phyloP scores from a whole-genome alignment of 805 yeast species.

The Zygosaccharomyces gambellarensis region DNA sequence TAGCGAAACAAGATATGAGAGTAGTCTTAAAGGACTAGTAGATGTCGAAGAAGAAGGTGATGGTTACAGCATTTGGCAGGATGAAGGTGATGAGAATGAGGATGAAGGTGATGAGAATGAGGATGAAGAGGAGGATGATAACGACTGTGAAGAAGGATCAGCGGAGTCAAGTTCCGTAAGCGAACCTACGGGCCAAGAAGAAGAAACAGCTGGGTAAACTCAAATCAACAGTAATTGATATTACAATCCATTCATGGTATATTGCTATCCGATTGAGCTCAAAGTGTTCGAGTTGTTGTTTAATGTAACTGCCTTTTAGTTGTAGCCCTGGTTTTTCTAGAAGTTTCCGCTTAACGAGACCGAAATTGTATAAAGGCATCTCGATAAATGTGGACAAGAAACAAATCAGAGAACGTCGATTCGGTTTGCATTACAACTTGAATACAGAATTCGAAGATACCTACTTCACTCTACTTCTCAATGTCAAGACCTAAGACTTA shows the following conservation, averaged over 20 bases:
- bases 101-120: constrained; percentile 13
- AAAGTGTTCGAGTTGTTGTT: neutral
- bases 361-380: constrained; percentile 1
- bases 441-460: neutral
- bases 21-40: constrained; percentile 23
- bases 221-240: neutral
- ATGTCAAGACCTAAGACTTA: constrained; percentile 49
- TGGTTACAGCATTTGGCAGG: constrained; percentile 16
- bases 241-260: neutral
- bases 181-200: constrained; percentile 1
- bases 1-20: constrained; percentile 18
- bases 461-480: neutral
- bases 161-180: constrained; percentile 3
- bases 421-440: no score
- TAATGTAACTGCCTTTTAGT: neutral
- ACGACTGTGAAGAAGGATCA: neutral
- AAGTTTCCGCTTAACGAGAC: constrained; percentile 1
- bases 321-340: neutral
- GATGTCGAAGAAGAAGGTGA: constrained; percentile 11
- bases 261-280: no score
- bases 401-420: no score
- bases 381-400: neutral
- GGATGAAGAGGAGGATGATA: constrained; percentile 10
- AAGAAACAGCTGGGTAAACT: neutral
- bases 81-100: constrained; percentile 12